Percentiles rank a stretch among this genome's conserved stretches.
Conservation (phyloP, 768 basidiomycete genomes). For the Daedaleopsis sinensis region DNA sequence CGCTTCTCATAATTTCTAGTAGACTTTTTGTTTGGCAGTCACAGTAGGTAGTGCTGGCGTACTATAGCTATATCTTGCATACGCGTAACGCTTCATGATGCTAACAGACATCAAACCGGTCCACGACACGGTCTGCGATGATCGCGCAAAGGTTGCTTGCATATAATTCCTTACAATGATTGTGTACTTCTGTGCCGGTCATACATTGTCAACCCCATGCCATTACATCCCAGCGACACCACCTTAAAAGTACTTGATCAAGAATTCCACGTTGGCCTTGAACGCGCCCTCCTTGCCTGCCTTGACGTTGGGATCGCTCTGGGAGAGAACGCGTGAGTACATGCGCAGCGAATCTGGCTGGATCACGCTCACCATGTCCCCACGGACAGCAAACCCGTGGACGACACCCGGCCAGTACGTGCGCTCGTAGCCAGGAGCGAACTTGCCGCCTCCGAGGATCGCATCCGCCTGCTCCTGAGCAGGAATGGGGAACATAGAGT, state of each 20-base stretch:
- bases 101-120: too few species aligned
- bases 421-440: constrained; percentile 41
- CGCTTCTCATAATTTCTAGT: too few species aligned
- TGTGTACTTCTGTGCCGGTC: neutral
- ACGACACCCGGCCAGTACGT: constrained; percentile 35
- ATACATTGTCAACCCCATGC: neutral
- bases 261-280: constrained; percentile 58
- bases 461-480: constrained; percentile 36
- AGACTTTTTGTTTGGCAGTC: too few species aligned
- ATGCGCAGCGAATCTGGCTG: neutral
- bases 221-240: too few species aligned
- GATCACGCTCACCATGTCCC: constrained; percentile 33
- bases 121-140: too few species aligned
- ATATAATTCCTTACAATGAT: too few species aligned
- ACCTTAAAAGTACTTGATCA: constrained; percentile 39
- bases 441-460: constrained; percentile 42
- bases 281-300: constrained; percentile 68
- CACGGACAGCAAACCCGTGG: constrained; percentile 45
- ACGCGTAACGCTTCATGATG: too few species aligned
- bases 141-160: too few species aligned
- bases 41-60: too few species aligned
- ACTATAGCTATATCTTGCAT: too few species aligned
- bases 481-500: constrained; percentile 57
- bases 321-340: constrained; percentile 44
- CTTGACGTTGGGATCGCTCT: constrained; percentile 52